Evolutionary conservation across 768 basidiomycete genomes (phyloP), one percentile per base, ranked within the genome.

Genomic region (Phaffia australis): DNA sequence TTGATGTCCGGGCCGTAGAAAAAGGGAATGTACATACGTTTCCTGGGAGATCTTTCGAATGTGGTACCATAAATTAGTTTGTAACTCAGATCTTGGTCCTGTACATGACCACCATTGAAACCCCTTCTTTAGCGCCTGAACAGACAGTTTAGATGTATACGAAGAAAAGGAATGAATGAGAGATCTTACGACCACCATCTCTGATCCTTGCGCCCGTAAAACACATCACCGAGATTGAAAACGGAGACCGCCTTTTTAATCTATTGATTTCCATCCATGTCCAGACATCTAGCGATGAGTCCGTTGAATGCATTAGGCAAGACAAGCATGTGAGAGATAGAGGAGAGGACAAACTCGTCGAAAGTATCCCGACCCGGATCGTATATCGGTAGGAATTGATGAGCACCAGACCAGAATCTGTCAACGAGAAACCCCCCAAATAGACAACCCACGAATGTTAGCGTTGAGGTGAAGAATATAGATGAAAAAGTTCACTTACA

Each of bases 161-260:
- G 68, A 66, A 67, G 66, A 42, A 69, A 54, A 52, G 50, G 23
- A 42, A 5, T 50, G 32, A 18, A n/a, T 23, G 23, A 71, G 83
- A 70, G 71, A 88, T 88, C 87, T 61, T 42, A 42, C 35, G 35
- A 73, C 92, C 91, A 32, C 89, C 91, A 74, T 94, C 92, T 64
- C 88, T 83, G 46, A 92, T 88, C 66, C 87, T 84, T 16, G 90
- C 87, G 3, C 89, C 92, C 48, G 93, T 89, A 86, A 92, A 89
- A 74, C 92, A 91, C 46, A 97, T 93, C 25, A 86, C 84, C 71
- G 93, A 85, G 27, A 97, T 86, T 51, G 89, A 89, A 77, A 94
- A 95, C 0, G 92, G 93, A 60, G 91, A 94, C 56, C 92, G 85
- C 65, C 86, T 83, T 73, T 88, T 89, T 65, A 97, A 79, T 23